phyloP scores from a whole-genome alignment of 2,329 filamentous ascomycete species.

The Xylariaceae sp. region DNA sequence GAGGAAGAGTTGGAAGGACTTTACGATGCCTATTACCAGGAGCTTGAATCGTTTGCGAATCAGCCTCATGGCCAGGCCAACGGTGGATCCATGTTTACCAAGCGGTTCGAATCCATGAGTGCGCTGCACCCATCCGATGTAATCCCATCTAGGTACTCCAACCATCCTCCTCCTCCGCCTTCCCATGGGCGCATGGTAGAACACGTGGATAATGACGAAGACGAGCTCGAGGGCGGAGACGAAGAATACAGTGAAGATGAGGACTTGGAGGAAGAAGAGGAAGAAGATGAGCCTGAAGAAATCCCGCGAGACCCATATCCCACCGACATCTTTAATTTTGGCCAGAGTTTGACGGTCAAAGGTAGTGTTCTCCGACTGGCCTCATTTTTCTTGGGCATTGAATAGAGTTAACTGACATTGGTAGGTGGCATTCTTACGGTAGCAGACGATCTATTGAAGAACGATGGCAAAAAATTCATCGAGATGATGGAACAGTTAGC shows the following conservation, averaged over 20 bases:
- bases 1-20: slow-evolving; percentile 96
- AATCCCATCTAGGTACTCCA: slow-evolving; percentile 52
- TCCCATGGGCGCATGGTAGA: slow-evolving; percentile 69
- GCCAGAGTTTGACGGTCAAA: slow-evolving; percentile 94
- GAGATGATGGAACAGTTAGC: slow-evolving; percentile 99
- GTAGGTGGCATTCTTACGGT: slow-evolving; percentile 96
- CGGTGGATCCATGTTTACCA: slow-evolving; percentile 63
- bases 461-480: slow-evolving; percentile 98
- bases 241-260: slow-evolving; percentile 45
- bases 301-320: slow-evolving; percentile 60
- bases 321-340: slow-evolving; percentile 93
- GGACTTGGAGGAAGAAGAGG: slow-evolving; percentile 44
- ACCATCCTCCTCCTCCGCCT: slow-evolving; percentile 70
- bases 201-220: slow-evolving; percentile 53
- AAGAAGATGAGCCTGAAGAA: slow-evolving; percentile 47
- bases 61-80: slow-evolving; percentile 62
- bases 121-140: slow-evolving; percentile 54
- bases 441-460: slow-evolving; percentile 95
- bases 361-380: slow-evolving; percentile 38
- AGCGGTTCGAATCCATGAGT: slow-evolving; percentile 54
- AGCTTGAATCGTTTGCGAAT: slow-evolving; percentile 95
- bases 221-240: slow-evolving; percentile 52
- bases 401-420: slow-evolving; percentile 34
- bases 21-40: slow-evolving; percentile 97
- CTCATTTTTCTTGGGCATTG: slow-evolving; percentile 18